phyloP scores from a whole-genome alignment of 2,329 filamentous ascomycete species.

The Fusarium xylarioides region DNA sequence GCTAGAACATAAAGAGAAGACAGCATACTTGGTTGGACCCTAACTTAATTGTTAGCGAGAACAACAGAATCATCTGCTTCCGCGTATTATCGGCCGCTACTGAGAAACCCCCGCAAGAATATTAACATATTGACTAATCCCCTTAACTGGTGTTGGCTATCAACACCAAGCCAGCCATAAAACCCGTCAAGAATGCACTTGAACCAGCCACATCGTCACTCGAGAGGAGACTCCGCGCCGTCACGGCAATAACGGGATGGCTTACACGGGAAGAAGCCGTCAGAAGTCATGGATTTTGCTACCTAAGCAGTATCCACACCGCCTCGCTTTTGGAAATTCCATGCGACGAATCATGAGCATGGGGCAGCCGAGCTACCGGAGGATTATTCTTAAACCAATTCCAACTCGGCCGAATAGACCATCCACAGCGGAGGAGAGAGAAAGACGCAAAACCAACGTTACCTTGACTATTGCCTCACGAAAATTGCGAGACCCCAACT shows the following conservation, averaged over 20 bases:
- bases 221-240: slow-evolving; percentile 13
- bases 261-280: slow-evolving; percentile 25
- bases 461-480: not conserved
- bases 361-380: slow-evolving; percentile 8
- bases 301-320: slow-evolving; percentile 23
- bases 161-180: not conserved
- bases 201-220: slow-evolving; percentile 27
- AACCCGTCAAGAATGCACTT: slow-evolving; percentile 4
- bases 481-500: not conserved
- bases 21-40: not conserved
- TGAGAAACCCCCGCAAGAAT: not conserved
- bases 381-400: not conserved
- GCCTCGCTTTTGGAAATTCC: slow-evolving; percentile 1
- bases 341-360: not conserved
- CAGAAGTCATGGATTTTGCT: not conserved
- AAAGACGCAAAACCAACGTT: not conserved
- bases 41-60: not conserved
- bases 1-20: not conserved
- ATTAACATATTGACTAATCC: not conserved
- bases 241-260: slow-evolving; percentile 31
- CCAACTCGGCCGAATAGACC: slow-evolving; percentile 12
- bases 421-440: not conserved
- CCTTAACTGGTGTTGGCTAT: not conserved
- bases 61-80: not conserved
- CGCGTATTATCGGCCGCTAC: not conserved